Evolutionary conservation across 2,329 filamentous ascomycete genomes (phyloP), one percentile per base, ranked within the genome.

Genomic region (Botrytis deweyae): DNA sequence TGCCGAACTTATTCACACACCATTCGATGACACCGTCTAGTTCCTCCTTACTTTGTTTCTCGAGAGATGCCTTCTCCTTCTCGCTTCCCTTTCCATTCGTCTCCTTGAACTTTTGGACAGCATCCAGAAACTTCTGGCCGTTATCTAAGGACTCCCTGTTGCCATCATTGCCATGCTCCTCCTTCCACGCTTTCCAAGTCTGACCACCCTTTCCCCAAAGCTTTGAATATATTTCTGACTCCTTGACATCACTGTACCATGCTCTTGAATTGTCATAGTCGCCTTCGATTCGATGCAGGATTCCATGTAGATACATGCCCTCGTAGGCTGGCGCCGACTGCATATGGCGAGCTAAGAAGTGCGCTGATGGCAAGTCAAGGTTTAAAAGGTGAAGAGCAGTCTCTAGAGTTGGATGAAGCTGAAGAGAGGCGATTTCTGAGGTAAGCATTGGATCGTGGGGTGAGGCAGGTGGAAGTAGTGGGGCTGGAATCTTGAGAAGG

Each of bases 311-410:
- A 58, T 85, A 83, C 86, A 88, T 88, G 25, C 83, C 84, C 75
- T 87, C 86, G 59, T 82, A 81, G 0, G 84, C 84, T 0, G 86
- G 86, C 22, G 82, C 78, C 14, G 83, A 82, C 78, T 87, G 84
- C 85, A 87, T 87, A 76, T 88, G 85, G 1, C 86, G 83, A 38
- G 86, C 81, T 1, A 88, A 82, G 78, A 88, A 88, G 78, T 88
- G 86, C 0, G 86, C 86, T 33, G 81, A 82, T 7, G 85, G 81
- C 0, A 88, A 80, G 78, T 88, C 86, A 75, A 81, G 80, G 77
- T 88, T 88, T 44, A 87, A 80, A 71, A 88, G 82, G 78, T 88
- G 87, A 6, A 88, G 81, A 0, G 84, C 80, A 16, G 85, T 81
- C 82, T 88, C 86, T 55, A 88, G 80, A 22, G 84, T 83, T 12